These are phyloP conservation scores for Capillidium rhysosporum DNA, from an alignment of 371 early-diverging fungal genomes.

Conservation along the genomic window DNA sequence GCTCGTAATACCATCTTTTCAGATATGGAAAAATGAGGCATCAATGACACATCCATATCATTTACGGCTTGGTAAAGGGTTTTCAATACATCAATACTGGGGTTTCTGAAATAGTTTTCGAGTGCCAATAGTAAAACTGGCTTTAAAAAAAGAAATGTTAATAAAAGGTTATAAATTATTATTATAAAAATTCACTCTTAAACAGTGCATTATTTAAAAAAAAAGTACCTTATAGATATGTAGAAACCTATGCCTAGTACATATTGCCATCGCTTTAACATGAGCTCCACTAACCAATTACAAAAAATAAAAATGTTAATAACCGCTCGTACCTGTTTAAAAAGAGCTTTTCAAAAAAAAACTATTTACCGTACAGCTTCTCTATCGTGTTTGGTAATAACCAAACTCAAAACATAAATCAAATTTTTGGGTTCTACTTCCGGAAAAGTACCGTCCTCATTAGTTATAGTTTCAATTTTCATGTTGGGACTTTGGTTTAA, in stretches of 20 bases:
- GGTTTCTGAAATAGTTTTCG: constrained; percentile 72
- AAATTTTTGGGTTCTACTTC: constrained; percentile 15
- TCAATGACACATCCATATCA: constrained; percentile 56
- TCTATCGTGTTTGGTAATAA: constrained; percentile 68
- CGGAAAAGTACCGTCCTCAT: constrained; percentile 1
- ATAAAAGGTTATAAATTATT: not conserved
- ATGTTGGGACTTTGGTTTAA: constrained; percentile 48
- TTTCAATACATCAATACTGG: constrained; percentile 48
- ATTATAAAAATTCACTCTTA: no score
- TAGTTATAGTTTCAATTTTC: constrained; percentile 8
- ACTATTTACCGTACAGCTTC: constrained; percentile 42
- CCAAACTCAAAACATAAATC: constrained; percentile 72
- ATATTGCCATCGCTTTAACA: constrained; percentile 88
- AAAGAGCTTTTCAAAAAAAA: not conserved
- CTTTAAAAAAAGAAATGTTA: constrained; percentile 16
- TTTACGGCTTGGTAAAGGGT: constrained; percentile 65
- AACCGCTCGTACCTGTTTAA: no score
- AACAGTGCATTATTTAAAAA: no score
- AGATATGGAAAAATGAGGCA: constrained; percentile 55
- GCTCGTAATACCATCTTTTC: constrained; percentile 59
- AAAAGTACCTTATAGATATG: constrained; percentile 72
- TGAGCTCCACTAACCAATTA: constrained; percentile 44
- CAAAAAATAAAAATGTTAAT: no score
- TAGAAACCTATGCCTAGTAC: constrained; percentile 67
- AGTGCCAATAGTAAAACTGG: constrained; percentile 73